Conservation (phyloP, 1,284 basidiomycete genomes). For the Ganoderma lingzhi region DNA sequence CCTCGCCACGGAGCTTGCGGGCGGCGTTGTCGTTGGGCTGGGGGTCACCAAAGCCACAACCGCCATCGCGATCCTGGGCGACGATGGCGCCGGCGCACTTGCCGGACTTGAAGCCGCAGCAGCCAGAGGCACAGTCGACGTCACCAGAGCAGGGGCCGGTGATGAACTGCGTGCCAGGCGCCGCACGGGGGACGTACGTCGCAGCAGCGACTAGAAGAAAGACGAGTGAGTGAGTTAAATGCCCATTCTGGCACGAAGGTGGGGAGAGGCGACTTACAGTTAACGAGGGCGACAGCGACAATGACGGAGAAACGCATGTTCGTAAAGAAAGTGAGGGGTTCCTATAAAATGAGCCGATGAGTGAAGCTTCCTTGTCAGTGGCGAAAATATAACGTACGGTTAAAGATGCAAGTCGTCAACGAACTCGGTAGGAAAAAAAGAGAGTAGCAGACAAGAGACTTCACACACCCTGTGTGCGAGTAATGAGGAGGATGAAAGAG, state of each 20-base stretch:
- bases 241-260: not conserved
- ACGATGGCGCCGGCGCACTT: conserved; percentile 27
- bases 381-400: not conserved
- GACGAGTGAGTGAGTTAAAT: not conserved
- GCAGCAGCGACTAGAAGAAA: conserved; percentile 20
- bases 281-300: conserved; percentile 22
- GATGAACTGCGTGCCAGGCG: conserved; percentile 27
- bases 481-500: conserved; percentile 10
- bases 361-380: not conserved
- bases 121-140: conserved; percentile 24
- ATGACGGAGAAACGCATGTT: conserved; percentile 20
- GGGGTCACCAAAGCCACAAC: conserved; percentile 28
- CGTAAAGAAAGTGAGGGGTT: conserved; percentile 13
- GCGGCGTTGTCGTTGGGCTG: conserved; percentile 22
- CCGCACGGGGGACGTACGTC: conserved; percentile 22
- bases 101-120: conserved; percentile 26
- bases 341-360: conserved; percentile 3
- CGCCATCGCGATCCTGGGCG: conserved; percentile 27
- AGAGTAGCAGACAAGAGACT: conserved; percentile 23
- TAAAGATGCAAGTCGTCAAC: conserved; percentile 14
- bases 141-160: conserved; percentile 25
- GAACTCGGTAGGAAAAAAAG: conserved; percentile 15
- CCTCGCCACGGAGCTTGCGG: not conserved
- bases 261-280: conserved; percentile 12
- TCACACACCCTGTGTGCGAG: conserved; percentile 24